Evolutionary conservation across 768 basidiomycete genomes (phyloP).

Genomic region (Imleria badia): DNA sequence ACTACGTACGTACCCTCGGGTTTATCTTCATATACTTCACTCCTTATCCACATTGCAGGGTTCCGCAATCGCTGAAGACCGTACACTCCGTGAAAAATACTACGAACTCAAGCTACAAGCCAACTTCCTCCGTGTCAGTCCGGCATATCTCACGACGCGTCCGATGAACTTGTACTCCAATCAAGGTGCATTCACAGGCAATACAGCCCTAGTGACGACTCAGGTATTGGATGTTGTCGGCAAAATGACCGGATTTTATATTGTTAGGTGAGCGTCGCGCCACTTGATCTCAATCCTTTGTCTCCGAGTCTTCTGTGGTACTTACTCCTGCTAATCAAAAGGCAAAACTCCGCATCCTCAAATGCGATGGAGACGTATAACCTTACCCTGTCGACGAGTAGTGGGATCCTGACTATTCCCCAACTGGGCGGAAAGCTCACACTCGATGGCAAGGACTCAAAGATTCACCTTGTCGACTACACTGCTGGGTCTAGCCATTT

Average conservation of each 20-base stretch:
- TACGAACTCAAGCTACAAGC: conserved; percentile 54
- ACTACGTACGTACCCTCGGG: conserved; percentile 40
- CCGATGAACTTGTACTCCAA: conserved; percentile 42
- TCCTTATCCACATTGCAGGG: conserved; percentile 33
- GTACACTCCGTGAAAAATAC: conserved; percentile 52
- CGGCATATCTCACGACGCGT: conserved; percentile 48
- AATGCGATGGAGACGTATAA: conserved; percentile 29
- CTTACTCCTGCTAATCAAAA: conserved; percentile 10
- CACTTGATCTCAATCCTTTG: neutral
- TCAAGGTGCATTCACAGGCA: conserved; percentile 48
- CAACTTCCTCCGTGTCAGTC: conserved; percentile 49
- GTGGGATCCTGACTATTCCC: conserved; percentile 43
- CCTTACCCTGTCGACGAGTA: conserved; percentile 45
- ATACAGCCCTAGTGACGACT: conserved; percentile 48
- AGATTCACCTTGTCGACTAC: conserved; percentile 52
- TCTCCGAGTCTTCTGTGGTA: neutral
- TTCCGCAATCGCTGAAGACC: conserved; percentile 50
- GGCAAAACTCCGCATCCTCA: conserved; percentile 16
- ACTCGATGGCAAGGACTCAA: conserved; percentile 53
- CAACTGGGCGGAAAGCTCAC: conserved; percentile 42
- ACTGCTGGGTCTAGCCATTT: conserved; percentile 42
- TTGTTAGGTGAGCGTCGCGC: conserved; percentile 28
- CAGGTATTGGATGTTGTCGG: conserved; percentile 49
- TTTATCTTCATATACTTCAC: neutral
- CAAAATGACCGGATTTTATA: conserved; percentile 45